Evolutionary conservation across 1,139 yeast genomes (phyloP).

Genomic region (Candida pseudocylindracea): DNA sequence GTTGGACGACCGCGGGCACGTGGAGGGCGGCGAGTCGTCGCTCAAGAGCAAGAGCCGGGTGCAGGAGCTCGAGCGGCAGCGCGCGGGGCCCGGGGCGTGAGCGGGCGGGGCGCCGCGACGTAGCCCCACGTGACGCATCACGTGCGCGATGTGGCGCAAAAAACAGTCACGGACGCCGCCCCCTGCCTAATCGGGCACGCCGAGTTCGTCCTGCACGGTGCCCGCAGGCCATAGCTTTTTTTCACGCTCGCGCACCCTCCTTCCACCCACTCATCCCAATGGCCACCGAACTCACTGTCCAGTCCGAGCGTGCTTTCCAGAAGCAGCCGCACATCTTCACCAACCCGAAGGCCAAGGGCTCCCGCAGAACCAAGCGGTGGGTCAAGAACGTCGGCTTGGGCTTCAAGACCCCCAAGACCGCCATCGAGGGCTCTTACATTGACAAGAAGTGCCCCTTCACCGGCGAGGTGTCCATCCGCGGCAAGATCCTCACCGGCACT

Average conservation of each 20-base stretch:
- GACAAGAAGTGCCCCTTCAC: constrained; percentile 99
- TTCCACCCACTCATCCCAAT: constrained; percentile 20
- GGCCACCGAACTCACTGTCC: constrained; percentile 99
- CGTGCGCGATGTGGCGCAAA: too few species aligned
- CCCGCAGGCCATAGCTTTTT: too few species aligned
- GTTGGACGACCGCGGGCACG: constrained; percentile 55
- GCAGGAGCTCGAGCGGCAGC: not conserved
- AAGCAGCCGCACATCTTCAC: constrained; percentile 99
- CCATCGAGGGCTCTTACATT: constrained; percentile 96
- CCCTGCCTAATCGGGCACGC: too few species aligned
- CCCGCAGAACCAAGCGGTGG: constrained; percentile 99
- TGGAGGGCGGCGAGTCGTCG: constrained; percentile 22
- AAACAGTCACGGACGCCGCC: too few species aligned
- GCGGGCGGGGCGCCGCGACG: too few species aligned
- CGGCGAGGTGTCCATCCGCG: constrained; percentile 96
- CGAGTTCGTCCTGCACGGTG: too few species aligned
- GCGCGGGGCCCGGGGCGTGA: too few species aligned
- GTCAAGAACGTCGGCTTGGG: constrained; percentile 99
- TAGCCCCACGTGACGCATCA: too few species aligned
- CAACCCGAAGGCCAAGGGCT: constrained; percentile 98
- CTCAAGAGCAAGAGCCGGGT: constrained; percentile 11
- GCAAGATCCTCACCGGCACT: constrained; percentile 96
- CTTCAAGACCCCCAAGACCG: constrained; percentile 99
- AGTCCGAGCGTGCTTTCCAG: constrained; percentile 99
- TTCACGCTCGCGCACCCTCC: too few species aligned